Base-by-base conservation (phyloP, 208 protist species). In the Trypanosoma caninum region DNA sequence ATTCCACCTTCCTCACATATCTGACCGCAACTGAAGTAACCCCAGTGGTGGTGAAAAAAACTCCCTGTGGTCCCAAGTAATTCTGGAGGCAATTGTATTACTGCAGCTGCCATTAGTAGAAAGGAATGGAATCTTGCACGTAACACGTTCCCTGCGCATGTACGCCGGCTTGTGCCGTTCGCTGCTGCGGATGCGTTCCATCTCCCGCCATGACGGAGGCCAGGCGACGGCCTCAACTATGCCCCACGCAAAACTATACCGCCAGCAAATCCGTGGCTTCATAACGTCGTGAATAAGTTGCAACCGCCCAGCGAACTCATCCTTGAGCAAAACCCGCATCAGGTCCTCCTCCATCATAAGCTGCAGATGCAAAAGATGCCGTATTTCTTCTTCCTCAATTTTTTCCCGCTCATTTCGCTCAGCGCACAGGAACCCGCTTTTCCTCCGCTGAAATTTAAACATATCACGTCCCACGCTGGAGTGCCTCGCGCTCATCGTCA, bases 211-310 rank as follows among this genome's bases (percentile, higher is more conserved):
- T 14, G 23, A 30, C 4, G 61, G 52, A 10, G 33, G 46, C 8
- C n/a, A 18, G 18, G 38, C 18, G 8, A 33, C 35, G 34, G 52
- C 38, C 5, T 6, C 38, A 27, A 68, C 31, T 0, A 68, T 31
- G 25, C 52, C 61, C 61, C 61, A 68, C 27, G 61, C 61, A 45
- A 40, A 68, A 20, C 51, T 58, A 33, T 68, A 68, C 3, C 52
- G 50, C 30, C 25, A 51, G 20, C 37, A 33, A 40, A 59, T 5
- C 42, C 54, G 50, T 35, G 61, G 61, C 33, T 53, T 68, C 61
- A 68, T 41, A 10, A 59, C 61, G 22, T 51, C 52, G 14, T 27
- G 14, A 9, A 68, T 44, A 31, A 68, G 52, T 14, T 37, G 25
- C 20, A 42, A 22, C 30, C 28, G 38, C 9, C 20, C 33, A 13